phyloP scores from a whole-genome alignment of 305 asterid species.

The Fraxinus xanthoxyloides region DNA sequence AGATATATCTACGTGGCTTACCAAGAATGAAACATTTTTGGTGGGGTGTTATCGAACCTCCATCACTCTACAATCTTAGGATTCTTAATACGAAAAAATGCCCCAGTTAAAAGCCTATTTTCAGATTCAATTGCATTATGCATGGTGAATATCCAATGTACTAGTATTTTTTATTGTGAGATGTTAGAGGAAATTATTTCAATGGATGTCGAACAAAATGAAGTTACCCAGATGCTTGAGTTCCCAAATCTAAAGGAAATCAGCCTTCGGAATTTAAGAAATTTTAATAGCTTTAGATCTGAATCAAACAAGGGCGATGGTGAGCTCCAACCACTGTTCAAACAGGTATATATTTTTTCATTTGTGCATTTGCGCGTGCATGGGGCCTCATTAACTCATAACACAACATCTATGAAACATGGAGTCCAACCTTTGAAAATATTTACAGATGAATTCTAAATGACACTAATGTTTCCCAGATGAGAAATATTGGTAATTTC shows the following conservation, averaged over 20 bases:
- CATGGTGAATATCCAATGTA: neutral
- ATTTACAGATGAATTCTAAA: neutral
- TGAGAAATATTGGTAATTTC: neutral
- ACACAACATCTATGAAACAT: neutral
- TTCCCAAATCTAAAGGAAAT: neutral
- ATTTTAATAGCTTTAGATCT: neutral
- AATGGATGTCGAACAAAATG: neutral
- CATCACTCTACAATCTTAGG: neutral
- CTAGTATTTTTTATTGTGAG: neutral
- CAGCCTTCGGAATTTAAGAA: accelerated
- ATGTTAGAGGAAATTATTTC: neutral
- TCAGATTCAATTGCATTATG: neutral
- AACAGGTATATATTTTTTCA: neutral
- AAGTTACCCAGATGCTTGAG: neutral
- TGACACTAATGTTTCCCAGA: neutral
- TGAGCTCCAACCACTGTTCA: neutral
- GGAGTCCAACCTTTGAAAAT: neutral
- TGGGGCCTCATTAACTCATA: neutral
- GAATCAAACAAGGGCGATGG: neutral
- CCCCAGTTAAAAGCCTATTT: neutral
- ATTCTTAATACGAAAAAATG: neutral
- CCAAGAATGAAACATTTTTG: neutral
- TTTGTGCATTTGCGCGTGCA: neutral
- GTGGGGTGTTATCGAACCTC: neutral
- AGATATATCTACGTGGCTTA: neutral